Evolutionary conservation across 2,329 filamentous ascomycete species (phyloP).

Genomic region (Sporothrix curviconia): DNA sequence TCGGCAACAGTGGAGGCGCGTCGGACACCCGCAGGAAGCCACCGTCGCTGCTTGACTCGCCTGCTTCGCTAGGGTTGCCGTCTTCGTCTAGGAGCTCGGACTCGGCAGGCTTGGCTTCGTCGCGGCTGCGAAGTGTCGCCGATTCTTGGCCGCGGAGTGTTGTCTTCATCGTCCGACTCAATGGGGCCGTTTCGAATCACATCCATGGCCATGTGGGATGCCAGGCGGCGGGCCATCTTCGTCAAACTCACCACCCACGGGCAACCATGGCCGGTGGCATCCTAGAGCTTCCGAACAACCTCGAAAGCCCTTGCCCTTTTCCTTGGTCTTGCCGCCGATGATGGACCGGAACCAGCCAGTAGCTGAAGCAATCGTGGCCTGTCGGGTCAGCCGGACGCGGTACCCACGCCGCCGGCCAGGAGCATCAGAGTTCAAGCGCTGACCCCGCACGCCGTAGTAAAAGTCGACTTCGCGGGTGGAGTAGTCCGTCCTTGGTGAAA

Average conservation of each 20-base stretch:
- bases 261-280: slow-evolving; percentile 70
- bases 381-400: slow-evolving; percentile 92
- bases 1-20: slow-evolving; percentile 51
- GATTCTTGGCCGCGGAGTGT: slow-evolving; percentile 32
- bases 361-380: slow-evolving; percentile 79
- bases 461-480: slow-evolving; percentile 93
- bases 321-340: slow-evolving; percentile 79
- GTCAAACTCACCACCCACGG: slow-evolving; percentile 48
- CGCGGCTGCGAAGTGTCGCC: slow-evolving; percentile 20
- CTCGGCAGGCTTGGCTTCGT: slow-evolving; percentile 23
- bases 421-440: slow-evolving; percentile 73
- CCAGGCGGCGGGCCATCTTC: slow-evolving; percentile 62
- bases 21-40: slow-evolving; percentile 33
- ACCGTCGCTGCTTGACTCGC: slow-evolving; percentile 19
- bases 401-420: slow-evolving; percentile 81
- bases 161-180: slow-evolving; percentile 54
- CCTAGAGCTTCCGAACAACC: slow-evolving; percentile 81
- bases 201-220: slow-evolving; percentile 58
- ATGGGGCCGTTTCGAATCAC: slow-evolving; percentile 55
- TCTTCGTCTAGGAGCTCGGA: slow-evolving; percentile 39
- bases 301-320: slow-evolving; percentile 96
- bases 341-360: slow-evolving; percentile 80
- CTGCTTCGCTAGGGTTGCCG: slow-evolving; percentile 40
- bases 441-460: slow-evolving; percentile 88
- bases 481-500: slow-evolving; percentile 69